phyloP scores from a whole-genome alignment of 2,329 filamentous ascomycete species.

The Leptographium flavum region DNA sequence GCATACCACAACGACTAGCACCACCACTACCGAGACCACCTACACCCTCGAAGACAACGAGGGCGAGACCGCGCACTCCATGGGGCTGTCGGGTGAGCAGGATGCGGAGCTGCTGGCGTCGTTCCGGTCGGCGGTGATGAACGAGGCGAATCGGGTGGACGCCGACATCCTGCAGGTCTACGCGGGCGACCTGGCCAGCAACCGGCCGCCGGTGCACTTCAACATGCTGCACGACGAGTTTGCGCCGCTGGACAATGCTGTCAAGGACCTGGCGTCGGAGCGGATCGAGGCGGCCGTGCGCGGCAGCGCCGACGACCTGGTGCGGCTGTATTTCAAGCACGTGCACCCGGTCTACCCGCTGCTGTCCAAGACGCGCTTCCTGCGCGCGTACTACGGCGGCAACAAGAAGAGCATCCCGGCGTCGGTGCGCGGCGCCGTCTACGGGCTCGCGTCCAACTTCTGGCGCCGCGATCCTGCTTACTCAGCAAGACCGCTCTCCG shows the following conservation, averaged over 20 bases:
- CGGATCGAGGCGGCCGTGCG: slow-evolving; percentile 27
- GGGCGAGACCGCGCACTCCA: slow-evolving; percentile 27
- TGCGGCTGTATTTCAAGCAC: slow-evolving; percentile 30
- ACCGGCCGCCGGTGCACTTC: slow-evolving; percentile 30
- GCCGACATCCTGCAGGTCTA: slow-evolving; percentile 15
- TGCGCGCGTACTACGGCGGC: slow-evolving; percentile 22
- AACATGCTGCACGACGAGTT: slow-evolving; percentile 29
- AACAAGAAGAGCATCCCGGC: slow-evolving; percentile 26
- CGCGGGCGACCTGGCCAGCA: slow-evolving; percentile 11
- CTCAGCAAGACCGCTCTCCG: slow-evolving; percentile 11
- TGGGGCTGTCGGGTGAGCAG: slow-evolving; percentile 30
- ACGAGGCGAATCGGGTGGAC: slow-evolving; percentile 26
- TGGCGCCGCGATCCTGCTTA: slow-evolving; percentile 17
- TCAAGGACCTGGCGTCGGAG: slow-evolving; percentile 23
- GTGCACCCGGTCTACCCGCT: slow-evolving; percentile 29
- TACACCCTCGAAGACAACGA: slow-evolving; percentile 27
- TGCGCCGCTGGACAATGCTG: slow-evolving; percentile 25
- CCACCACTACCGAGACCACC: too few species aligned
- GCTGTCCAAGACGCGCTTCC: slow-evolving; percentile 28
- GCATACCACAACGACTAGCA: too few species aligned
- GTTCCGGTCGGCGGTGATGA: slow-evolving; percentile 30
- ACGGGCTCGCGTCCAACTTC: slow-evolving; percentile 27
- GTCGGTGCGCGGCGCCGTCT: slow-evolving; percentile 29
- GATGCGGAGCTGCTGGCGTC: slow-evolving; percentile 31
- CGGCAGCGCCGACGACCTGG: slow-evolving; percentile 24